These are phyloP conservation scores for Botrytis hyacinthi DNA, from an alignment of 2,329 filamentous ascomycete genomes.

Conservation along the genomic window DNA sequence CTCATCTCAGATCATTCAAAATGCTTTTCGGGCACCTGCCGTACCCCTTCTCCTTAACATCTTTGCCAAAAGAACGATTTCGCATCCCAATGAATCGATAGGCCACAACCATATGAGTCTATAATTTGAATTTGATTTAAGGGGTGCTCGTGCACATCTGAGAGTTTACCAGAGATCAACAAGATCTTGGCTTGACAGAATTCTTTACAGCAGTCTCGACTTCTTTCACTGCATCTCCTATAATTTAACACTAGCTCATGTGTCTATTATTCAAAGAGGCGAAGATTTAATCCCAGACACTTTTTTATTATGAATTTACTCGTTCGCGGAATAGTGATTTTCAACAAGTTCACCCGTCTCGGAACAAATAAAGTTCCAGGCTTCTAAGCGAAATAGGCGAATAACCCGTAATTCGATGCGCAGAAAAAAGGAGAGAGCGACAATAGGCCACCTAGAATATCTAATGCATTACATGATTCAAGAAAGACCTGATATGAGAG, in stretches of 20 bases:
- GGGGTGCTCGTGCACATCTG: neutral
- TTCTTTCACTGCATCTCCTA: neutral
- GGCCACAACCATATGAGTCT: neutral
- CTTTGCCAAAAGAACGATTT: neutral
- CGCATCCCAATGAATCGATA: neutral
- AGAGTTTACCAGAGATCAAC: neutral
- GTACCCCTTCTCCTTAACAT: neutral
- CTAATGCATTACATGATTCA: fast-evolving
- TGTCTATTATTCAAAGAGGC: fast-evolving
- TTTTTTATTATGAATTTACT: neutral
- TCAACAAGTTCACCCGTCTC: neutral
- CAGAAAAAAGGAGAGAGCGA: neutral
- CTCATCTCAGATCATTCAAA: neutral
- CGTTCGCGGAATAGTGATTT: fast-evolving
- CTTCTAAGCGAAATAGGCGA: neutral
- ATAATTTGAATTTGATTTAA: neutral
- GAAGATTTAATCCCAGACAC: fast-evolving
- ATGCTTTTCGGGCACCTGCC: neutral
- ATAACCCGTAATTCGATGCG: neutral
- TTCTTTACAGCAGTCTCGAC: neutral
- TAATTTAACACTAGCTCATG: fast-evolving
- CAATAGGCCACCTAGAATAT: neutral
- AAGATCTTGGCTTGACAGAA: neutral
- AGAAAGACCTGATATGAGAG: neutral
- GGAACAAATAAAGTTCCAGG: neutral